Evolutionary conservation across 345 rosid genomes (phyloP).

Genomic region (Corchorus capsularis): DNA sequence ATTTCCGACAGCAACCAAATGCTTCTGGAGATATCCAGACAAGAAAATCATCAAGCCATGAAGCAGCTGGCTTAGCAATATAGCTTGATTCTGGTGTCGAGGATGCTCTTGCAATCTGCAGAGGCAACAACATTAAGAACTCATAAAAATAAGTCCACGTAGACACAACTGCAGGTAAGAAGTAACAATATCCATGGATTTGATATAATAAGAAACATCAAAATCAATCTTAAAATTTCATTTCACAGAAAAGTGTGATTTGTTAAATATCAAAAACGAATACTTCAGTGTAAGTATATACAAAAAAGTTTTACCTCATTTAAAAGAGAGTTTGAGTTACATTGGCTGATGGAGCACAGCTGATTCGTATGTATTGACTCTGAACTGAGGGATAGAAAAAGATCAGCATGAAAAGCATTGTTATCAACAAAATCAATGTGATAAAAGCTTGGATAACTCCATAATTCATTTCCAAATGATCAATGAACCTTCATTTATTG

Average conservation of each 20-base stretch:
- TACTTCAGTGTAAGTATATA: neutral
- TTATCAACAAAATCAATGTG: constrained; percentile 18
- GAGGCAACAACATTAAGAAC: constrained; percentile 21
- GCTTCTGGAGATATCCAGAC: constrained; percentile 99
- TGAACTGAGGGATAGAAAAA: constrained; percentile 62
- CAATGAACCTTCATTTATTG: constrained; percentile 4
- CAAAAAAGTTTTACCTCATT: constrained; percentile 63
- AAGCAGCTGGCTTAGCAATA: constrained; percentile 99
- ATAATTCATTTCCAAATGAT: neutral
- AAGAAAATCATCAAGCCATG: constrained; percentile 99
- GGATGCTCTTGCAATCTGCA: constrained; percentile 84
- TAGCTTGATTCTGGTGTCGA: constrained; percentile 78
- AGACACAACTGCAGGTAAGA: neutral
- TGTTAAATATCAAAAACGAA: neutral
- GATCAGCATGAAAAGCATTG: constrained; percentile 29
- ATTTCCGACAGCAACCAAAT: constrained; percentile 95
- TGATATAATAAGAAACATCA: neutral
- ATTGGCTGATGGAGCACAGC: constrained; percentile 93
- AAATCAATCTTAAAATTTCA: neutral
- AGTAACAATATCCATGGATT: neutral
- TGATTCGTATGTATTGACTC: constrained; percentile 86
- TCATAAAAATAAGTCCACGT: constrained; percentile 10
- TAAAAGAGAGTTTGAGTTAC: constrained; percentile 81
- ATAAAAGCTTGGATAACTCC: constrained; percentile 2
- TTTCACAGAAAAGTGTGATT: neutral